Conservation (phyloP, 2,329 filamentous ascomycete genomes). For the Stagonosporopsis chrysanthemi region DNA sequence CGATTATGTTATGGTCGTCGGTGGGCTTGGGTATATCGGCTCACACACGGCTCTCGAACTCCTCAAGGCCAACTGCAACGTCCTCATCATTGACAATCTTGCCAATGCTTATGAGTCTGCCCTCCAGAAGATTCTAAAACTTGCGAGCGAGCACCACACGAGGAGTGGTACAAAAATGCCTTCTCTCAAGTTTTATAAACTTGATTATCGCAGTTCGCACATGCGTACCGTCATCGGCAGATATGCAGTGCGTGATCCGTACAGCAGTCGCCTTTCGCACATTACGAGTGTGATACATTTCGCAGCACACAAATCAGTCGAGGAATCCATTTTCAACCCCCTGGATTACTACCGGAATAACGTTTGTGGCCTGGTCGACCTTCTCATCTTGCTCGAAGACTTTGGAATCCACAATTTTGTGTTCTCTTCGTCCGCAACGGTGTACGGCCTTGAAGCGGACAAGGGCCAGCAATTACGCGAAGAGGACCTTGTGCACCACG, state of each 20-base stretch:
- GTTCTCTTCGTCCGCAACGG: background rate
- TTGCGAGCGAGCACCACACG: background rate
- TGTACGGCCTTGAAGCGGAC: background rate
- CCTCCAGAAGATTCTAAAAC: background rate
- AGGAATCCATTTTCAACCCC: background rate
- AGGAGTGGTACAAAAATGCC: background rate
- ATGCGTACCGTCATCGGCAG: background rate
- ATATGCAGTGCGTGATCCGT: background rate
- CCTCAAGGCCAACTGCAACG: conserved; percentile 58
- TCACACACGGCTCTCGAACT: conserved; percentile 60
- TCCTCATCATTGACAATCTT: conserved; percentile 52
- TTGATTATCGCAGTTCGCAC: background rate
- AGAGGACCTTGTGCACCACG: background rate
- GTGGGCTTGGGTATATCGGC: conserved; percentile 60
- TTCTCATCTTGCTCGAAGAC: background rate
- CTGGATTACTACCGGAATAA: background rate
- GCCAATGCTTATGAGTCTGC: conserved; percentile 44
- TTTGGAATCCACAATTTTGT: background rate
- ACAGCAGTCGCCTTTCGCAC: background rate
- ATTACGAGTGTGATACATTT: background rate
- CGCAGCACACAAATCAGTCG: background rate
- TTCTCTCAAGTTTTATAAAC: background rate
- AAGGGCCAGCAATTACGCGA: background rate
- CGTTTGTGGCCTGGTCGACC: background rate
- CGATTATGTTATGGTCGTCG: background rate